phyloP scores from a whole-genome alignment of 306 rosid species.

The Fagus crenata region DNA sequence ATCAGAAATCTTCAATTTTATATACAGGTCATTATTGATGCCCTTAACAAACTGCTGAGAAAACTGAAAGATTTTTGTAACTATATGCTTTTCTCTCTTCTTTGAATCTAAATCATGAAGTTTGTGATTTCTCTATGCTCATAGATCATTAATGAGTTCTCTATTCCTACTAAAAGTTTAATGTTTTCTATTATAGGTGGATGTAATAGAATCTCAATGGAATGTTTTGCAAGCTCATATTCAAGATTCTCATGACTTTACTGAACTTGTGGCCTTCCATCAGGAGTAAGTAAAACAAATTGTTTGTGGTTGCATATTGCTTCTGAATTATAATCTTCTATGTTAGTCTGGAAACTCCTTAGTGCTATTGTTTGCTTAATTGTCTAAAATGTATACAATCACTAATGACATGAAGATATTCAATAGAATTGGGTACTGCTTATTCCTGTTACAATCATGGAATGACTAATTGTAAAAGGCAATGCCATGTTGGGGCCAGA shows the following conservation, averaged over 20 bases:
- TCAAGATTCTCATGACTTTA: slow-evolving; percentile 90
- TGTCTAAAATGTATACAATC: slow-evolving; percentile 17
- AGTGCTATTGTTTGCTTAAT: slow-evolving; percentile 5
- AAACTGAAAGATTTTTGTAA: background rate
- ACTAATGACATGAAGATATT: background rate
- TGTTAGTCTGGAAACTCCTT: background rate
- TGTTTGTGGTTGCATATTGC: slow-evolving; percentile 22
- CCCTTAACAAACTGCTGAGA: background rate
- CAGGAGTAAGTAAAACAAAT: slow-evolving; percentile 66
- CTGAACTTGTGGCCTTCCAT: slow-evolving; percentile 85
- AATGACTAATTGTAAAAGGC: slow-evolving; percentile 16
- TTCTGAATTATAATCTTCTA: slow-evolving; percentile 19
- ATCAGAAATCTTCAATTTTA: slow-evolving; percentile 97
- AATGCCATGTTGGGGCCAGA: slow-evolving; percentile 3
- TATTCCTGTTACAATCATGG: background rate
- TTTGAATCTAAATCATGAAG: background rate
- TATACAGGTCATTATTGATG: slow-evolving; percentile 63
- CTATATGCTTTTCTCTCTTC: slow-evolving; percentile 2
- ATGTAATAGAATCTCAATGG: slow-evolving; percentile 97
- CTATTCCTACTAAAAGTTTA: slow-evolving; percentile 19
- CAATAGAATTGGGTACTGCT: slow-evolving; percentile 13
- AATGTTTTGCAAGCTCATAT: slow-evolving; percentile 86
- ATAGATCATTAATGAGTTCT: background rate
- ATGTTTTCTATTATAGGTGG: slow-evolving; percentile 66
- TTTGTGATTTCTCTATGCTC: slow-evolving; percentile 2